Conservation (phyloP, 2,329 filamentous ascomycete genomes). For the Hortaea werneckii region DNA sequence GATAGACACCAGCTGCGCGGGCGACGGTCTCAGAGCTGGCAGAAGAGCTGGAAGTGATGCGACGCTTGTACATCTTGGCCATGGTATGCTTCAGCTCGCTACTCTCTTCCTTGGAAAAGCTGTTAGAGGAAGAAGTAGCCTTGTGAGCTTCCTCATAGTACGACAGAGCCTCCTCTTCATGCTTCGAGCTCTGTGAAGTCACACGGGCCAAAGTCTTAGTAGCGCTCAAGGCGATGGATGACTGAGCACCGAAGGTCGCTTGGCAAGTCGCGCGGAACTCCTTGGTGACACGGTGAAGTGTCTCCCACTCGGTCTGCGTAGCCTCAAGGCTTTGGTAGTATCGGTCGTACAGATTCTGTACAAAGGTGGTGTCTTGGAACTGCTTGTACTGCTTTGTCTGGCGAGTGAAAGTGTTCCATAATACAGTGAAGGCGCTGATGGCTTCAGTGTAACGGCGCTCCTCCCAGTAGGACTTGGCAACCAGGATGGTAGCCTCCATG, state of each 20-base stretch:
- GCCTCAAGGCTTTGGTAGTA: slow-evolving; percentile 36
- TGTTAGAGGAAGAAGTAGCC: slow-evolving; percentile 8
- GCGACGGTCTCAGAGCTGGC: slow-evolving; percentile 27
- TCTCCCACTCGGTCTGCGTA: slow-evolving; percentile 26
- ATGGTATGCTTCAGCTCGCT: slow-evolving; percentile 12
- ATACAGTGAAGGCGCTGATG: slow-evolving; percentile 30
- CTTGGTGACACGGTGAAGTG: slow-evolving; percentile 23
- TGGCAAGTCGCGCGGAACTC: slow-evolving; percentile 31
- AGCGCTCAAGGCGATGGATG: slow-evolving; percentile 33
- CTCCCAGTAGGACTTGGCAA: slow-evolving; percentile 37
- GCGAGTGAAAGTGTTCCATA: slow-evolving; percentile 38
- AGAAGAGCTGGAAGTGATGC: slow-evolving; percentile 19
- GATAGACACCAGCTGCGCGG: slow-evolving; percentile 28
- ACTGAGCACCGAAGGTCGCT: slow-evolving; percentile 31
- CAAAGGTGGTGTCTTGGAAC: slow-evolving; percentile 30
- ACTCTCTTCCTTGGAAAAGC: slow-evolving; percentile 9
- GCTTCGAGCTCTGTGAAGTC: slow-evolving; percentile 31
- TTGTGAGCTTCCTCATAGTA: slow-evolving; percentile 34
- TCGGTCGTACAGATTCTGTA: slow-evolving; percentile 35
- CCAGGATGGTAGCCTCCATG: slow-evolving; percentile 32
- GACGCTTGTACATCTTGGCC: slow-evolving; percentile 26
- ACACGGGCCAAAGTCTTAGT: slow-evolving; percentile 36
- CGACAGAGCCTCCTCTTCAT: slow-evolving; percentile 34
- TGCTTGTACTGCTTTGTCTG: slow-evolving; percentile 33
- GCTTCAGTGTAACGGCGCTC: slow-evolving; percentile 35